Evolutionary conservation across 371 early-diverging fungal genomes (phyloP).

Genomic region (Coemansia sp.): DNA sequence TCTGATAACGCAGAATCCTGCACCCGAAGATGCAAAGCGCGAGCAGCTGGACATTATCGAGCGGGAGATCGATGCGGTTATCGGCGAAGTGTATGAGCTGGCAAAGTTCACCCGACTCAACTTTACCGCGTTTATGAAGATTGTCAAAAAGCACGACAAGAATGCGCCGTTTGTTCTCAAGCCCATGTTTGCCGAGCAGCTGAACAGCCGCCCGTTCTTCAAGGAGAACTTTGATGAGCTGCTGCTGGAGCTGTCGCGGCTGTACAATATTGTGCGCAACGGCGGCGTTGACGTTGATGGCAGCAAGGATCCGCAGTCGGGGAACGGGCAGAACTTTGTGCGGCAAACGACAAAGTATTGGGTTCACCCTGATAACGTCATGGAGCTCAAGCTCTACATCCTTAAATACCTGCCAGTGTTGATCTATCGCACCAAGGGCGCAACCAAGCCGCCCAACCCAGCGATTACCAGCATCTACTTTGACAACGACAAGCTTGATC

Average conservation of each 20-base stretch:
- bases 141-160: constrained; percentile 97
- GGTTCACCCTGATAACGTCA: constrained; percentile 98
- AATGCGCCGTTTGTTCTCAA: constrained; percentile 82
- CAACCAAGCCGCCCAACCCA: constrained; percentile 71
- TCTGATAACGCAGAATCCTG: constrained; percentile 60
- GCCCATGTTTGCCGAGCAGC: constrained; percentile 82
- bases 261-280: constrained; percentile 86
- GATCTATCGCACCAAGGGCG: constrained; percentile 81
- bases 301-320: constrained; percentile 60
- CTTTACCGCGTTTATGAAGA: constrained; percentile 95
- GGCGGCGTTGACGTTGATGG: constrained; percentile 74
- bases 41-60: constrained; percentile 59
- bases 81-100: constrained; percentile 86
- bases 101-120: constrained; percentile 92
- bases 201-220: constrained; percentile 87
- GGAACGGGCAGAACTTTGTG: constrained; percentile 75
- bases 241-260: constrained; percentile 83
- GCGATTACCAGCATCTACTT: constrained; percentile 96
- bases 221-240: constrained; percentile 88
- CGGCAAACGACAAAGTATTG: constrained; percentile 94
- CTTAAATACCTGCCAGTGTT: constrained; percentile 94
- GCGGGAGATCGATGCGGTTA: constrained; percentile 77
- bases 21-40: constrained; percentile 59
- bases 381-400: constrained; percentile 91
- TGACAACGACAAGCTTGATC: constrained; percentile 90